Base-by-base conservation (phyloP, 345 rosid genomes). In the Acer campestre region DNA sequence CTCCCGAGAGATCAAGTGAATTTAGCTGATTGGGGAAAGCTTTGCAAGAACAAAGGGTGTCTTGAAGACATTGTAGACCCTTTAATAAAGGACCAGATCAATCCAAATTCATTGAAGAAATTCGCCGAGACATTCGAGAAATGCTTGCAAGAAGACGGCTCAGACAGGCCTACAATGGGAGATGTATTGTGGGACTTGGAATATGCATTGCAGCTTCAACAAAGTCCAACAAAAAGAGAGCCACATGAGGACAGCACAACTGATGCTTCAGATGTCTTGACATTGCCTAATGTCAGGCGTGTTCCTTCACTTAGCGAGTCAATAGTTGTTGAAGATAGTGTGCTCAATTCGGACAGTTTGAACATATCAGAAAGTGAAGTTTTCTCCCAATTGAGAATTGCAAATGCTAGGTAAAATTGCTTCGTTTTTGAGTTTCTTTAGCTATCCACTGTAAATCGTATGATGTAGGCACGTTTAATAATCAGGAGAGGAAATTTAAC, bases 161-260 rank as follows among this genome's bases (percentile, higher is more conserved):
- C 59, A 1, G 86, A 86, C 77, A 86, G 95, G 77, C 90, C 94
- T 46, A 68, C 73, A 1, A 94, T 94, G 95, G 81, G 53, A 4
- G 90, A 88, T 71, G 91, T 90, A 70, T 72, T 79, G 14, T 93
- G 93, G 92, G 89, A 88, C 80, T 78, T 87, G 85, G 85, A 85
- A 71, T 82, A 83, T 55, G 78, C 90, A 22, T 51, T 88, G 49
- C 85, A 75, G 73, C 87, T 88, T 29, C 91, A 90, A 68, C 72
- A 73, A 77, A 80, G 81, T 4, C 72, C 70, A 1, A 56, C 31
- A 7, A 35, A 1, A 3, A 80, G 82, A 64, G 83, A 82, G 40
- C 78, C 76, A 2, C 81, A 80, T 6, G 67, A 78, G 18, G 81
- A 81, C 78, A 84, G 88, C 31, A 25, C 22, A 7, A 65, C 75